Conservation (phyloP, 2,329 filamentous ascomycete species). For the Paraphoma sp. region DNA sequence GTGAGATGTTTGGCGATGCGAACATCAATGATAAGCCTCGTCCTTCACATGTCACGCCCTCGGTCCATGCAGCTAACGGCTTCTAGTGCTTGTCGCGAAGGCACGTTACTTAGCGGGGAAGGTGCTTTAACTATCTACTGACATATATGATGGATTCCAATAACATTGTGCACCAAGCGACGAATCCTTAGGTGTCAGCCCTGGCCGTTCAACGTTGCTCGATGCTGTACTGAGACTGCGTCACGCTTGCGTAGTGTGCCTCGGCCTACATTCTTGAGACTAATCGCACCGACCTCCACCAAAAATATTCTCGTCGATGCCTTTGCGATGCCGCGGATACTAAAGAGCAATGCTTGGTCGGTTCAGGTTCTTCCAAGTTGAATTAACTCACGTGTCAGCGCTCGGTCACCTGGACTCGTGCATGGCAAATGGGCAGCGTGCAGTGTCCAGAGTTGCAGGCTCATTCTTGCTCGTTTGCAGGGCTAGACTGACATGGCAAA, state of each 20-base stretch:
- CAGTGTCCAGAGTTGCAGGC: not conserved
- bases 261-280: too few species aligned
- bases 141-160: not conserved
- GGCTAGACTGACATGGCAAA: not conserved
- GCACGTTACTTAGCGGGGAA: not conserved
- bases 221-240: too few species aligned
- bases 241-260: too few species aligned
- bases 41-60: conserved; percentile 14
- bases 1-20: not conserved
- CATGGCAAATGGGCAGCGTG: not conserved
- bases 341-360: too few species aligned
- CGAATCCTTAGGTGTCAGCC: too few species aligned
- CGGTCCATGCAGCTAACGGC: conserved; percentile 6
- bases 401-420: not conserved
- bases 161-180: too few species aligned
- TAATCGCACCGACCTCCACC: too few species aligned
- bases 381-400: not conserved
- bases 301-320: too few species aligned
- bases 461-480: not conserved
- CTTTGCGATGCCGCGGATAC: too few species aligned
- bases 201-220: too few species aligned
- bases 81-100: not conserved
- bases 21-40: not conserved
- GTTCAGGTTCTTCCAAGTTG: not conserved
- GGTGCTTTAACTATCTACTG: not conserved